Evolutionary conservation across 1,284 basidiomycete genomes (phyloP).

Genomic region (Ustilago vetiveriae): DNA sequence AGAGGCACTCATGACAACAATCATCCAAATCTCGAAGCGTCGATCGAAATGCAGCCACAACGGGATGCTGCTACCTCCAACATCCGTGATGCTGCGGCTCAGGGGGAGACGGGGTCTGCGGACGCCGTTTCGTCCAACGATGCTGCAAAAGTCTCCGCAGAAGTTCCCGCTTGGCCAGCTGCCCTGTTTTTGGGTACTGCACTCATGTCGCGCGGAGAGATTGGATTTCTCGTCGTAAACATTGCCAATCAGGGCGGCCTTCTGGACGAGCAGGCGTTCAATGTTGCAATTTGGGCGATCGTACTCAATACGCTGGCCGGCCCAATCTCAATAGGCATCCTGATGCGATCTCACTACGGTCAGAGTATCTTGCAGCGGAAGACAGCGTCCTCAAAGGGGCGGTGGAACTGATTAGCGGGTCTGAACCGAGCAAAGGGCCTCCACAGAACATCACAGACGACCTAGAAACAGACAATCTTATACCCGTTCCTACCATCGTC

Average conservation of each 20-base stretch:
- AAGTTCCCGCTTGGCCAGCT: constrained; percentile 21
- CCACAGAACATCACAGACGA: too few relatives aligned
- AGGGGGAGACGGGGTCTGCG: too few relatives aligned
- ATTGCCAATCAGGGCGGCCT: constrained; percentile 27
- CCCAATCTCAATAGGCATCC: constrained; percentile 35
- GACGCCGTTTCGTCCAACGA: too few relatives aligned
- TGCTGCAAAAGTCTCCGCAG: too few relatives aligned
- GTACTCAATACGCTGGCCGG: constrained; percentile 49
- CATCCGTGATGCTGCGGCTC: neutral
- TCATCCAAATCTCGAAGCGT: too few relatives aligned
- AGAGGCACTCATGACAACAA: neutral
- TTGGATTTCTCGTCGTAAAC: constrained; percentile 68
- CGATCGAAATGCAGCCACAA: constrained; percentile 2
- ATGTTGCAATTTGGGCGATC: constrained; percentile 48
- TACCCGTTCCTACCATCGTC: too few relatives aligned
- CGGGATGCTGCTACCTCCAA: neutral
- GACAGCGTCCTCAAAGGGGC: neutral
- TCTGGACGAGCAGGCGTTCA: constrained; percentile 32
- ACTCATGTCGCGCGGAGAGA: constrained; percentile 72
- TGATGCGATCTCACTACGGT: constrained; percentile 23
- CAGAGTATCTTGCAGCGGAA: constrained; percentile 6
- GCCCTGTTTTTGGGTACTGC: constrained; percentile 69
- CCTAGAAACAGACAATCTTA: too few relatives aligned
- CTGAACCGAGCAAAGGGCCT: too few relatives aligned
- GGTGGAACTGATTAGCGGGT: neutral